Percentiles rank a stretch among this genome's conserved stretches.
These are phyloP conservation scores for Blepharisma stoltei DNA, from an alignment of 73 alveolate genomes.

Conservation along the genomic window DNA sequence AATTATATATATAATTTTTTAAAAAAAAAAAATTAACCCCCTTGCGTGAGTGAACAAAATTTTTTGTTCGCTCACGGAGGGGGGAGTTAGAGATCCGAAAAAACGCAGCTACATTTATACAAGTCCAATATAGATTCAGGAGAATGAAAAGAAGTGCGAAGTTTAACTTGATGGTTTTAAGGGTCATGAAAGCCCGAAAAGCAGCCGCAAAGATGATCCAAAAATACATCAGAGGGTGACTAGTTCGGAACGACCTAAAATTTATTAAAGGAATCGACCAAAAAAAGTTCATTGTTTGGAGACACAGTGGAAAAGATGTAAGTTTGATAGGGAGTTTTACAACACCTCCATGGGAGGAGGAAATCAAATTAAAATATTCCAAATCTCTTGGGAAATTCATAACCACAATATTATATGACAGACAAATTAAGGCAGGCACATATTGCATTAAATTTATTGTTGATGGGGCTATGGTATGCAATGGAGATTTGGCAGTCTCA, in stretches of 20 bases:
- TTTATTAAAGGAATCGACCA: not conserved
- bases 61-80: too few species aligned
- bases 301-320: not conserved
- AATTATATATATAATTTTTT: too few species aligned
- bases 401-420: not conserved
- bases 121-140: too few species aligned
- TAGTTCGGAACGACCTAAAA: not conserved
- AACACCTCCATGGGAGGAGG: constrained; percentile 15
- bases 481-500: not conserved
- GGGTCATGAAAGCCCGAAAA: not conserved
- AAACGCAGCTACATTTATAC: too few species aligned
- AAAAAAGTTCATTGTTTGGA: not conserved
- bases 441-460: constrained; percentile 21
- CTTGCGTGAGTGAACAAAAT: too few species aligned
- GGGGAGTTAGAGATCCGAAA: too few species aligned
- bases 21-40: too few species aligned
- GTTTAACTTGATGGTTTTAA: too few species aligned
- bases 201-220: constrained; percentile 24
- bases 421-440: not conserved
- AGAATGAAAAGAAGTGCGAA: too few species aligned
- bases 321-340: constrained; percentile 23
- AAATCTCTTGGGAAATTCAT: not conserved
- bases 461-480: constrained; percentile 9
- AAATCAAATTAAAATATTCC: constrained; percentile 2
- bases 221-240: constrained; percentile 20